A percentile compares a stretch with the other conserved stretches of the same genome.
Evolutionary conservation across 2,329 filamentous ascomycete species (phyloP).

Genomic region (Xylariaceae sp.): DNA sequence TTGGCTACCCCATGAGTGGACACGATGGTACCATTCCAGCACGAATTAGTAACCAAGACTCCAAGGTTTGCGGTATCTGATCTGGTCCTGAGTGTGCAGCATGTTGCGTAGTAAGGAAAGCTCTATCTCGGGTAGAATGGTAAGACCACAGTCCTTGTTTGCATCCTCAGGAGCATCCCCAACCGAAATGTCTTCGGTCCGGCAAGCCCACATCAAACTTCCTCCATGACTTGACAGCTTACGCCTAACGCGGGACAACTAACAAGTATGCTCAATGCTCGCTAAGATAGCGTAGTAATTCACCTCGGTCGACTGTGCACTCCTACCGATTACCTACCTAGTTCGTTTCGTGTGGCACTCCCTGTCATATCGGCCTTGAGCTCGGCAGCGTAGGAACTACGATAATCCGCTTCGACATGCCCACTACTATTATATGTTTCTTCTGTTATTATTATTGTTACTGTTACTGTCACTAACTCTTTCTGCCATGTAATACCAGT

Average conservation of each 20-base stretch:
- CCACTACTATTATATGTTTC: not conserved
- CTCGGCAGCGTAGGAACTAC: not conserved
- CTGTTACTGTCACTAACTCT: not conserved
- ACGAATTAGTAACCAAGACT: not conserved
- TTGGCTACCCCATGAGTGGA: constrained; percentile 14
- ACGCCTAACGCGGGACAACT: not conserved
- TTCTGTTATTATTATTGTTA: not conserved
- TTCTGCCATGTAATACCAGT: too few species aligned
- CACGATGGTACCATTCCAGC: not conserved
- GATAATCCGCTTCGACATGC: not conserved
- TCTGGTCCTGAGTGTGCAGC: not conserved
- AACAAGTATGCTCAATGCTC: not conserved
- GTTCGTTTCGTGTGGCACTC: too few species aligned
- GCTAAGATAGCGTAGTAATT: not conserved
- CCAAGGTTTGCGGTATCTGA: not conserved
- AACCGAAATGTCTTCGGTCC: not conserved
- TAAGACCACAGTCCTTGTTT: not conserved
- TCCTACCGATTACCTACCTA: too few species aligned
- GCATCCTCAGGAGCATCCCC: not conserved
- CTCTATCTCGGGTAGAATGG: not conserved
- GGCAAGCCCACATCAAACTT: not conserved
- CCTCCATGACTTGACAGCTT: not conserved
- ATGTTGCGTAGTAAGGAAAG: not conserved
- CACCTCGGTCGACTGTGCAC: too few species aligned
- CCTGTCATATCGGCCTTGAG: too few species aligned